phyloP scores from a whole-genome alignment of 2,329 filamentous ascomycete genomes.

The Penicillium sp. region DNA sequence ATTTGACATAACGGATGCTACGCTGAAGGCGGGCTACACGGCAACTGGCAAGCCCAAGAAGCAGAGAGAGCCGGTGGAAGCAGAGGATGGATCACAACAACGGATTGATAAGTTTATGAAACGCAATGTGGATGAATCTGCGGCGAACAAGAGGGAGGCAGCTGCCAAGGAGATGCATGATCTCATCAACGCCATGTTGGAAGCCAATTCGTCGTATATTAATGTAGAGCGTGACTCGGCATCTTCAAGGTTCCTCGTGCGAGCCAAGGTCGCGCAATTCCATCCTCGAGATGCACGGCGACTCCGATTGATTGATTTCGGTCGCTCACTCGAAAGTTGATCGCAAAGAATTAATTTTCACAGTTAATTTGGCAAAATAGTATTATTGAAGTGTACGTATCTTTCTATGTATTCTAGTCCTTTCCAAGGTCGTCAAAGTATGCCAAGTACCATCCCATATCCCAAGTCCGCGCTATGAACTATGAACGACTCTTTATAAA shows the following conservation, averaged over 20 bases:
- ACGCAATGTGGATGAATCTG: conserved; percentile 28
- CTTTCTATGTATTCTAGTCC: conserved; percentile 16
- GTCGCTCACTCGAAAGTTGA: conserved; percentile 37
- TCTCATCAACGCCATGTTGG: conserved; percentile 49
- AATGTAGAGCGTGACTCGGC: conserved; percentile 52
- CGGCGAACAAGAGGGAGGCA: conserved; percentile 47
- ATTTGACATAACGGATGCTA: conserved; percentile 61
- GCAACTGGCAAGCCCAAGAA: conserved; percentile 50
- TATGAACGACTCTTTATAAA: conserved; percentile 1
- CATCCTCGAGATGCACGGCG: conserved; percentile 55
- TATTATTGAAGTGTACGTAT: conserved; percentile 11
- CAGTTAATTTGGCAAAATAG: conserved; percentile 3
- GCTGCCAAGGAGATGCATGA: conserved; percentile 50
- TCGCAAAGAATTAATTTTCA: background rate
- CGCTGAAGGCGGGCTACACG: conserved; percentile 54
- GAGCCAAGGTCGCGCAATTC: conserved; percentile 57
- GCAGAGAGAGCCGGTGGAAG: conserved; percentile 27
- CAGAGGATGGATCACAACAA: conserved; percentile 43
- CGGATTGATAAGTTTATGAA: conserved; percentile 54
- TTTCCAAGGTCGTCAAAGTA: background rate
- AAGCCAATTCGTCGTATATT: conserved; percentile 49
- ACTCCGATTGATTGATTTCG: conserved; percentile 55
- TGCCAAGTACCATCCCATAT: conserved; percentile 3
- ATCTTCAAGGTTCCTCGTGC: conserved; percentile 53
- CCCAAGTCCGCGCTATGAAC: background rate